Conservation (phyloP, 2,329 filamentous ascomycete species). For the Talaromyces sp. region DNA sequence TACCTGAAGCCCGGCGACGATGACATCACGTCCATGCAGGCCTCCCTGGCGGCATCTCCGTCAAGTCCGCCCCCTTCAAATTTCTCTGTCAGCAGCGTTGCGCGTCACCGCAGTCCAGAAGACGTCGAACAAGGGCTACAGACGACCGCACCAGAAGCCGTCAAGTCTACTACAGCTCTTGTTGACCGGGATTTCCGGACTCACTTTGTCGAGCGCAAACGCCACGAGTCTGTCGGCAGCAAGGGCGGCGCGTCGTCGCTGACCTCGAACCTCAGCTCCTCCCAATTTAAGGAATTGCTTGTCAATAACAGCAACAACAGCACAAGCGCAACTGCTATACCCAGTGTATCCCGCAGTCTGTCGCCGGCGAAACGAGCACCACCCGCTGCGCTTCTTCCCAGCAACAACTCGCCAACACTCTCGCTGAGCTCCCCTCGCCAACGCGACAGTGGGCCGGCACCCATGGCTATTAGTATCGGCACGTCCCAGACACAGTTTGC, state of each 20-base stretch:
- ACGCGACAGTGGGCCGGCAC: background rate
- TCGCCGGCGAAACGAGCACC: background rate
- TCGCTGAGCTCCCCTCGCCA: background rate
- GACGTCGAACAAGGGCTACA: constrained; percentile 5
- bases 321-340: background rate
- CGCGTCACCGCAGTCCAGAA: constrained; percentile 13
- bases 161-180: constrained; percentile 16
- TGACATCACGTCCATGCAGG: background rate
- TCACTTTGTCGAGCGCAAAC: constrained; percentile 28
- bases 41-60: background rate
- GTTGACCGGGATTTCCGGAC: constrained; percentile 34
- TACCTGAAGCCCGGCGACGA: constrained; percentile 3
- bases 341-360: constrained; percentile 1
- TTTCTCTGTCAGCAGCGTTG: constrained; percentile 13
- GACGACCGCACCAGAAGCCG: background rate
- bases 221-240: constrained; percentile 16
- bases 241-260: constrained; percentile 9
- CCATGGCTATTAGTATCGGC: background rate
- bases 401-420: background rate
- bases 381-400: background rate
- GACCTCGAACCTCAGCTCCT: constrained; percentile 8
- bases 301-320: background rate
- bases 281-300: constrained; percentile 7
- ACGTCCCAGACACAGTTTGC: background rate
- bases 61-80: constrained; percentile 10